Evolutionary conservation across 345 rosid species (phyloP), one percentile per base, ranked within the genome.

Genomic region (Pistacia vera): DNA sequence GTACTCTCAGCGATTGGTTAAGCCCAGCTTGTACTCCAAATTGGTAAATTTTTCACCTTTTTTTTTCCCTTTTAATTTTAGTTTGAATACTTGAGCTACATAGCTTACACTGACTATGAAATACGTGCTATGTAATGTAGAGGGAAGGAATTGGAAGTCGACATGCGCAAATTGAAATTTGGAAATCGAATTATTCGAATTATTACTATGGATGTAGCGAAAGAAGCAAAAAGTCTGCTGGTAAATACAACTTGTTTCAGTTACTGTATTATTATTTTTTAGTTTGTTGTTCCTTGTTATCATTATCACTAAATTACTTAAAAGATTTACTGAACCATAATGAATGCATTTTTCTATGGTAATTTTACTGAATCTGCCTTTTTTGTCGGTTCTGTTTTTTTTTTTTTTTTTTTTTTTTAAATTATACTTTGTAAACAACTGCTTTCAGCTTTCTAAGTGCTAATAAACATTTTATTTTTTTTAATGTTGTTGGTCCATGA

Each of bases 1-100:
- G 98, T 96, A 91, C 78, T 93, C 98, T 61, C 97, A 89, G 83
- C 90, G 86, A 84, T 73, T 96, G 79, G 90, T 79, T 57, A 90
- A 88, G 75, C 85, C 84, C 18, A 86, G 83, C 80, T 70, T 88
- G 78, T 86, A 83, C 75, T 71, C 83, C 68, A 90, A 59, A 75
- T 81, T 90, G 91, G 99, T 93, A 86, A 41, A 60, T 59, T 70
- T 52, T 5, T 66, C 17, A 16, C 55, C 33, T 30, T 30, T 58
- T 14, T 33, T 35, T 61, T 2, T 35, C 28, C 63, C 14, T 38
- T 30, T 18, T 25, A 20, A 9, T 4, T 63, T 71, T 46, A 9
- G 48, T 52, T 16, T 4, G 5, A 10, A 11, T 56, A 7, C 56
- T 57, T 11, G 51, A 56, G 12, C 66, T 33, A 41, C 46, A 41